phyloP scores from a whole-genome alignment of 129 eudicot genomes.

The Smallanthus sonchifolius region DNA sequence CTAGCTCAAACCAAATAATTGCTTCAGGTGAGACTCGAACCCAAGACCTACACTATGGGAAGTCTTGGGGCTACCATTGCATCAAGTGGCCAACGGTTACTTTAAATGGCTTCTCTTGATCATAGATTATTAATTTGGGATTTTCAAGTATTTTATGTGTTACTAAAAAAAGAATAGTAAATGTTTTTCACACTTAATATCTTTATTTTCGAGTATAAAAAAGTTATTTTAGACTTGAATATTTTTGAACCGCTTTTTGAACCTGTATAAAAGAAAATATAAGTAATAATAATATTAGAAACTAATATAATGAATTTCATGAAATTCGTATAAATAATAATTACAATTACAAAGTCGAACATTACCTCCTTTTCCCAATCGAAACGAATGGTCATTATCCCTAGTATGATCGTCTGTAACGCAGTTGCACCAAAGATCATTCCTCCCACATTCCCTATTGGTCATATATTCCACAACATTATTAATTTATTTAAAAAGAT shows the following conservation, averaged over 20 bases:
- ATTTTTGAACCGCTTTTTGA: slow-evolving; percentile 24
- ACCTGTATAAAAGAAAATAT: slow-evolving; percentile 19
- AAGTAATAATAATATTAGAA: neutral
- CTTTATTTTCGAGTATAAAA: neutral
- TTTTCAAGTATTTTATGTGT: too few relatives aligned
- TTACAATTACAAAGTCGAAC: too few relatives aligned
- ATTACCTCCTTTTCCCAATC: slow-evolving; percentile 79
- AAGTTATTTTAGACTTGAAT: slow-evolving; percentile 11
- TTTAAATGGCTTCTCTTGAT: too few relatives aligned
- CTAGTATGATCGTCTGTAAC: slow-evolving; percentile 58
- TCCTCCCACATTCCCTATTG: slow-evolving; percentile 78
- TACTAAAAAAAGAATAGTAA: neutral
- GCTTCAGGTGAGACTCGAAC: too few relatives aligned
- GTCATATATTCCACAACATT: neutral
- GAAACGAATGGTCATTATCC: slow-evolving; percentile 42
- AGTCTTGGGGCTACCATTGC: too few relatives aligned
- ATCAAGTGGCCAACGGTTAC: too few relatives aligned
- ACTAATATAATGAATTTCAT: neutral
- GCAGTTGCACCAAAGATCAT: slow-evolving; percentile 91
- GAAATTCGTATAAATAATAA: neutral
- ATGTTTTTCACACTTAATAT: neutral
- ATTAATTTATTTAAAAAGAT: neutral
- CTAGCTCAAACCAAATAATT: too few relatives aligned
- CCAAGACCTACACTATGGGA: too few relatives aligned
- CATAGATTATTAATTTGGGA: too few relatives aligned